Conservation (phyloP, 148 eudicot genomes). For the Camellia granthamiana region DNA sequence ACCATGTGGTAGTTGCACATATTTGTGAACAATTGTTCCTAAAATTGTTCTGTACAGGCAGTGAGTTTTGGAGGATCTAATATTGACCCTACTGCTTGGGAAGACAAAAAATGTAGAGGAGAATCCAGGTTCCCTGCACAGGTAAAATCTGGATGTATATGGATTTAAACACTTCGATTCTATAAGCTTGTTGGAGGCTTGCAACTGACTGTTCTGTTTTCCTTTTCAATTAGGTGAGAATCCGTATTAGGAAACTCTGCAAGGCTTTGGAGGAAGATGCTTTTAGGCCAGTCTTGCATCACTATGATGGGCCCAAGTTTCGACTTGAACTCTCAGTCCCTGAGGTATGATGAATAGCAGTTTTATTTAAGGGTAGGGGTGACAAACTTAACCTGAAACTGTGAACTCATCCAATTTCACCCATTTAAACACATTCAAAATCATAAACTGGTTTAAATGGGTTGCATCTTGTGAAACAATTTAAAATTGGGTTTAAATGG, state of each 20-base stretch:
- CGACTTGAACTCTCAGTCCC: slow-evolving; percentile 96
- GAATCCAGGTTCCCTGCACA: slow-evolving; percentile 99
- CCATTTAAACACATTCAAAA: no score
- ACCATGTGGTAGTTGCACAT: not conserved
- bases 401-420: no score
- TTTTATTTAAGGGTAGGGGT: not conserved
- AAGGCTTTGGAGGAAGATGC: slow-evolving; percentile 96
- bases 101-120: slow-evolving; percentile 97
- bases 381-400: no score
- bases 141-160: slow-evolving; percentile 37
- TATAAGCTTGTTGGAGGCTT: not conserved
- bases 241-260: slow-evolving; percentile 78
- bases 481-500: no score
- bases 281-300: slow-evolving; percentile 98
- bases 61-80: slow-evolving; percentile 93
- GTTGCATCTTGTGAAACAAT: no score
- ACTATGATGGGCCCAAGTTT: slow-evolving; percentile 98
- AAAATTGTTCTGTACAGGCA: slow-evolving; percentile 51
- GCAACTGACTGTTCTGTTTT: not conserved
- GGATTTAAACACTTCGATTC: not conserved
- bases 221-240: slow-evolving; percentile 58
- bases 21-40: slow-evolving; percentile 3
- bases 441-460: no score
- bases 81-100: slow-evolving; percentile 99
- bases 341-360: slow-evolving; percentile 51